Percentiles rank a stretch among this genome's conserved stretches.
Evolutionary conservation across 1,139 yeast species (phyloP).

Genomic region (Pneumocystis oryctolagi): DNA sequence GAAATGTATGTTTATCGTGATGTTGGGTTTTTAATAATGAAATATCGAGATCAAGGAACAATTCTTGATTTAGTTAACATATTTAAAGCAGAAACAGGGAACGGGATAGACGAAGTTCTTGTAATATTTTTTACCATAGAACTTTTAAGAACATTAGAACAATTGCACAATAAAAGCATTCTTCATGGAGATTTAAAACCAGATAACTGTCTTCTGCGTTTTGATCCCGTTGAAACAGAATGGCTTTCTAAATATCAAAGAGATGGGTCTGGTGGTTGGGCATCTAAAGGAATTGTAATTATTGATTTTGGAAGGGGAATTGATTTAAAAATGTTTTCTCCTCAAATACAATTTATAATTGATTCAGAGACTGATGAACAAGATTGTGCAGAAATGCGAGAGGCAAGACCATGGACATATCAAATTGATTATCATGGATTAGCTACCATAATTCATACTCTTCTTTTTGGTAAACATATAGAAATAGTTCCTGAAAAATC

Average conservation of each 20-base stretch:
- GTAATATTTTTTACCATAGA: slow-evolving; percentile 52
- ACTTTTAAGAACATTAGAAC: slow-evolving; percentile 43
- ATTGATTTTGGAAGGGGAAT: slow-evolving; percentile 79
- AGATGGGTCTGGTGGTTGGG: slow-evolving; percentile 36
- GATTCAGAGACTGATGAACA: slow-evolving; percentile 55
- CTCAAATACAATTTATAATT: slow-evolving; percentile 38
- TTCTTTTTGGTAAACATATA: slow-evolving; percentile 49
- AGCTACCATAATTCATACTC: slow-evolving; percentile 58
- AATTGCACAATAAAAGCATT: slow-evolving; percentile 48
- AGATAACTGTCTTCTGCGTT: slow-evolving; percentile 69
- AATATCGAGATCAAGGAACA: slow-evolving; percentile 62
- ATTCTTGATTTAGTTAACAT: slow-evolving; percentile 53
- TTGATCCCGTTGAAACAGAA: slow-evolving; percentile 24
- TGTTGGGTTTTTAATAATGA: slow-evolving; percentile 59
- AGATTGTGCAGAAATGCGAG: slow-evolving; percentile 63
- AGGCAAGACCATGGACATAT: slow-evolving; percentile 52
- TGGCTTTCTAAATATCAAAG: slow-evolving; percentile 22
- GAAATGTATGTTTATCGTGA: slow-evolving; percentile 47
- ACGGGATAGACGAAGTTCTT: slow-evolving; percentile 43
- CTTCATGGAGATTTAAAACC: slow-evolving; percentile 80
- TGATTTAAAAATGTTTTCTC: slow-evolving; percentile 46
- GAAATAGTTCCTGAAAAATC: slow-evolving; percentile 26
- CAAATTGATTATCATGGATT: slow-evolving; percentile 78
- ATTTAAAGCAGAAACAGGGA: slow-evolving; percentile 18
- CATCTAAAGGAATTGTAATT: slow-evolving; percentile 41